Evolutionary conservation across 1,284 basidiomycete genomes (phyloP).

Genomic region (Tranzscheliella williamsii): DNA sequence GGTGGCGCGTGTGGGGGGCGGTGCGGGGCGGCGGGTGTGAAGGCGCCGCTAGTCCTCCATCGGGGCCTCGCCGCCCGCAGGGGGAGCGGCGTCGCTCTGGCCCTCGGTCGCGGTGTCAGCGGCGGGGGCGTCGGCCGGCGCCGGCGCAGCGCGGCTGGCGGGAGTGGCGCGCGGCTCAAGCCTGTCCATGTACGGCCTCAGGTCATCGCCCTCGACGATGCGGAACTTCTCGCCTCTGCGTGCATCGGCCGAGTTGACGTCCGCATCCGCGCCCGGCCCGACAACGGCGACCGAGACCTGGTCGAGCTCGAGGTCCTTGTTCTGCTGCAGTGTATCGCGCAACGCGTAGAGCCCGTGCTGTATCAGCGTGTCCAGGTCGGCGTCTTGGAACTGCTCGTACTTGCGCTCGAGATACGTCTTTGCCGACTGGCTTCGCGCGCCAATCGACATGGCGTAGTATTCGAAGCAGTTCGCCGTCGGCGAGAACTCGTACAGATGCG

Average conservation of each 20-base stretch:
- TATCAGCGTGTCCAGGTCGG: conserved; percentile 45
- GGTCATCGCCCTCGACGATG: conserved; percentile 54
- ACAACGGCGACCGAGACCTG: conserved; percentile 56
- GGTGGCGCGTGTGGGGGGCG: no score
- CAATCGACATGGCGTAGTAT: conserved; percentile 98
- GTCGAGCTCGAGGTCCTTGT: conserved; percentile 57
- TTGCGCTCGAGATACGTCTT: conserved; percentile 98
- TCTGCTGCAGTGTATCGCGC: conserved; percentile 58
- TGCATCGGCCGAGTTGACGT: conserved; percentile 36
- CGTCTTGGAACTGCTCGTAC: conserved; percentile 73
- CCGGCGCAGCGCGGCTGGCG: no score
- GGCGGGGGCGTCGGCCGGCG: not conserved
- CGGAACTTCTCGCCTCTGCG: conserved; percentile 52
- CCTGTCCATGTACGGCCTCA: conserved; percentile 50
- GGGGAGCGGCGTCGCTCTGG: conserved; percentile 1
- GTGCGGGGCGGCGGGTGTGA: no score
- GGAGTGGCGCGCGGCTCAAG: no score
- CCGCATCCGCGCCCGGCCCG: conserved; percentile 57
- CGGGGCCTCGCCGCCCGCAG: conserved; percentile 24
- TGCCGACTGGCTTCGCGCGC: conserved; percentile 93
- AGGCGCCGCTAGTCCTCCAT: conserved; percentile 40
- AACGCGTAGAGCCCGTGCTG: conserved; percentile 55
- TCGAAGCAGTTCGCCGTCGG: conserved; percentile 97
- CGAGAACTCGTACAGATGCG: conserved; percentile 97
- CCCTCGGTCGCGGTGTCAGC: not conserved